phyloP scores from a whole-genome alignment of 139 green algal genomes.

The Chlorella sp. region DNA sequence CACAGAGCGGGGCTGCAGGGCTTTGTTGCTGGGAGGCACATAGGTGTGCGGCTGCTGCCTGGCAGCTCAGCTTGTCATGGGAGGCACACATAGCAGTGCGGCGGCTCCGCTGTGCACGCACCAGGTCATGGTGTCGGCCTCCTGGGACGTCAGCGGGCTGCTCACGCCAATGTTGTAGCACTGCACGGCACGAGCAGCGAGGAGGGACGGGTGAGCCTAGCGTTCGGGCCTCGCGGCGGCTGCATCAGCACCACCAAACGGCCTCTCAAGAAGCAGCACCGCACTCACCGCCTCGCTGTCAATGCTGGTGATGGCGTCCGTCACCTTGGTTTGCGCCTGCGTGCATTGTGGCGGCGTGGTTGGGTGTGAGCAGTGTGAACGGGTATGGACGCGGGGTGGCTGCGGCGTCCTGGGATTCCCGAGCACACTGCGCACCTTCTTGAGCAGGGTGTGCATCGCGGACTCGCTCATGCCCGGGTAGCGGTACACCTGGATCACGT shows the following conservation, averaged over 20 bases:
- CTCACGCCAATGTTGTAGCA: conserved; percentile 89
- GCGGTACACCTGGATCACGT: conserved; percentile 82
- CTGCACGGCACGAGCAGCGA: conserved; percentile 31
- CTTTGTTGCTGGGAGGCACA: not conserved
- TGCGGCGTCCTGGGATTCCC: not conserved
- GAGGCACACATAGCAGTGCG: not conserved
- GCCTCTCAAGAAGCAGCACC: not conserved
- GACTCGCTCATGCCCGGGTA: conserved; percentile 66
- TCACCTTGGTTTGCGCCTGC: conserved; percentile 68
- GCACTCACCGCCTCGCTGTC: conserved; percentile 25
- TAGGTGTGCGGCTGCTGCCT: not conserved
- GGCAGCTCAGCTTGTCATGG: not conserved
- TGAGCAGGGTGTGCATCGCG: conserved; percentile 59
- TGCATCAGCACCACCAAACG: not conserved
- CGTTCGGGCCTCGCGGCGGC: not conserved
- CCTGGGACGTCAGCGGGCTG: conserved; percentile 46
- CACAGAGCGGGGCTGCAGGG: not conserved
- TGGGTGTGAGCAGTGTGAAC: not conserved
- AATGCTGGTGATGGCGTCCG: conserved; percentile 52
- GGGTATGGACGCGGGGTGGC: not conserved
- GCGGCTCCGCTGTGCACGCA: conserved; percentile 13
- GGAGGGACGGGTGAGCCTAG: not conserved
- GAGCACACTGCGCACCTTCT: conserved; percentile 33
- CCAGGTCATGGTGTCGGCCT: conserved; percentile 81
- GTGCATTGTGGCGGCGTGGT: not conserved